Base-by-base conservation (phyloP, 2,329 filamentous ascomycete species). In the Hirsutella rhossiliensis region DNA sequence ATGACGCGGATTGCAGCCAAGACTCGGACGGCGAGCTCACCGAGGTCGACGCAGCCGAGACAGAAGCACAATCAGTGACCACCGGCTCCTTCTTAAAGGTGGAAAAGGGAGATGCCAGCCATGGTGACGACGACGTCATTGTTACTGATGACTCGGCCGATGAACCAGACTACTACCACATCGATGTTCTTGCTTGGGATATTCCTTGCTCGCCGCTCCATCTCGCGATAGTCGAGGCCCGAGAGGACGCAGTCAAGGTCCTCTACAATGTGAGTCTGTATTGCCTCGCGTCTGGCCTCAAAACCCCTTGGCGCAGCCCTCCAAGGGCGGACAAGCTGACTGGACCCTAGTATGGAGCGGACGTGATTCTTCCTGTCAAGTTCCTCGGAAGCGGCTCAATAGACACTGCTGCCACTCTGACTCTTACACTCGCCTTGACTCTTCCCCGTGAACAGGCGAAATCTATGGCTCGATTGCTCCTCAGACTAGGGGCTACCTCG, bases 161-260 rank as follows among this genome's bases (percentile, higher is more conserved):
- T 11, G 82, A 84, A 18, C 85, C 86, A 1, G 86, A 94, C 60
- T 75, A 89, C 43, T 90, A 84, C 58, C 79, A 92, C 51, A 72
- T 89, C 47, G 81, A 94, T 50, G 75, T 83, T 1, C 57, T 84
- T n/a, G 78, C 85, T 1, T 94, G 87, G 87, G 87, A 94, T 53
- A 75, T 72, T 5, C 78, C 80, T 5, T 76, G 79, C 45, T 84
- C 82, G 12, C 78, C 87, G 2, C 69, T 94, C 5, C 87, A 94
- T 58, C 71, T 88, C 27, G 87, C 87, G 8, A 87, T 94, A 47
- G 59, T 85, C 2, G 76, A 78, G 47, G 86, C 85, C 0, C 80
- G 90, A 50, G 66, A 75, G 23, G 73, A 82, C 4, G 75, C 80
- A 11, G 84, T 90, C 13, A 76, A 80, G 45, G 61, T 78, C 20